These are phyloP conservation scores for Rhodotorula taiwanensis DNA, from an alignment of 768 basidiomycete genomes.

Conservation along the genomic window DNA sequence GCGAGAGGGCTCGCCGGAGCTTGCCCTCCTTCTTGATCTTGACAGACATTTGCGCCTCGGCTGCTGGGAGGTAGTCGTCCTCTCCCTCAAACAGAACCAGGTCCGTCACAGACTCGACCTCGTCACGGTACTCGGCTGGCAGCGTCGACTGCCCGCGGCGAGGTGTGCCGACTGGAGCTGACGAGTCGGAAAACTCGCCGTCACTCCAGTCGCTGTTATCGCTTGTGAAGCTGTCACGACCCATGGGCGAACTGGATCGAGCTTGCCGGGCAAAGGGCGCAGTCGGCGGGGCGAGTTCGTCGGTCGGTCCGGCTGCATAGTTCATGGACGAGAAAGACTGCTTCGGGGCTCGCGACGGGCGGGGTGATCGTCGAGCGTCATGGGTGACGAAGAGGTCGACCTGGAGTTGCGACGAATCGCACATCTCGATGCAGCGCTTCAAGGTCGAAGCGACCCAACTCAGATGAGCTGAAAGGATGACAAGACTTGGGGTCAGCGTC, in stretches of 20 bases:
- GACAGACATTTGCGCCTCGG: constrained; percentile 54
- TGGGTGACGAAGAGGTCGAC: constrained; percentile 70
- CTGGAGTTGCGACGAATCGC: constrained; percentile 51
- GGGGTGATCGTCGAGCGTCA: constrained; percentile 12
- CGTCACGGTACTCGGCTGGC: not conserved
- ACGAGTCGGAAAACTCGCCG: constrained; percentile 9
- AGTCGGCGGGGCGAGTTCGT: constrained; percentile 24
- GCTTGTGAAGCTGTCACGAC: constrained; percentile 23
- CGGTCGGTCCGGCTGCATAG: not conserved
- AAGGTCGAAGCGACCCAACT: constrained; percentile 67
- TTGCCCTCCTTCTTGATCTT: constrained; percentile 59
- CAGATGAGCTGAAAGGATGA: constrained; percentile 54
- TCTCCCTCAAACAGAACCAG: constrained; percentile 75
- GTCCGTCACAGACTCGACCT: constrained; percentile 51
- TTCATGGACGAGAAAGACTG: not conserved
- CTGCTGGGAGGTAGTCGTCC: constrained; percentile 53
- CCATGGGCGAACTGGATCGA: not conserved
- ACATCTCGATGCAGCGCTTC: constrained; percentile 57
- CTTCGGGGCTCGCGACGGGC: not conserved
- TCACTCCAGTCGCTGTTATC: constrained; percentile 30
- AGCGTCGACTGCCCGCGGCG: constrained; percentile 8
- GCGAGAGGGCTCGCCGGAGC: constrained; percentile 52
- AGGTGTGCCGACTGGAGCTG: no score
- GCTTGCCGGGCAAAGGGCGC: constrained; percentile 21
- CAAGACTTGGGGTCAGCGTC: not conserved